A percentile compares a stretch with the other conserved stretches of the same genome.
Evolutionary conservation across 179 eudicot species (phyloP).

Genomic region (Drosera spatulata): DNA sequence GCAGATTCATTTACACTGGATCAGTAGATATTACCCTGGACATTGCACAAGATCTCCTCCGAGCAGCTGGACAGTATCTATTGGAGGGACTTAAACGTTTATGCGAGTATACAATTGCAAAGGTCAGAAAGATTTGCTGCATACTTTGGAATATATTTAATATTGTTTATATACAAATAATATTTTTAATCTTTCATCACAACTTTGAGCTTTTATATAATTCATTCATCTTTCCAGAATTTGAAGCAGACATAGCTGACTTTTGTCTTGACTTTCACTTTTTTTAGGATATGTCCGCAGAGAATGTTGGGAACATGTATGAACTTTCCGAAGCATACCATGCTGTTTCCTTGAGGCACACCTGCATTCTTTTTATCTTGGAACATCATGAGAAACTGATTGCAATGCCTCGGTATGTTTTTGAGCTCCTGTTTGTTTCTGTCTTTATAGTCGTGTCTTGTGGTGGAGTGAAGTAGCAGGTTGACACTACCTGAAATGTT

Average conservation of each 20-base stretch:
- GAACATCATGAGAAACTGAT: slow-evolving; percentile 38
- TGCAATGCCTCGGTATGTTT: slow-evolving; percentile 45
- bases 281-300: slow-evolving; percentile 51
- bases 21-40: slow-evolving; percentile 60
- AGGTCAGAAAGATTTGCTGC: slow-evolving; percentile 24
- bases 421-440: neutral
- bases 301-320: slow-evolving; percentile 62
- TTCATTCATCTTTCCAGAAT: too few relatives aligned
- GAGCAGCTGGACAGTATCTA: slow-evolving; percentile 93
- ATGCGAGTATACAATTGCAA: slow-evolving; percentile 79
- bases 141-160: too few relatives aligned
- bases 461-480: too few relatives aligned
- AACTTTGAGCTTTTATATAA: too few relatives aligned
- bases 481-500: too few relatives aligned
- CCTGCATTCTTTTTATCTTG: slow-evolving; percentile 41
- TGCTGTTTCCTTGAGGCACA: slow-evolving; percentile 52
- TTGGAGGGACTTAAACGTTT: slow-evolving; percentile 82
- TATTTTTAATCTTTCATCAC: too few relatives aligned
- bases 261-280: too few relatives aligned
- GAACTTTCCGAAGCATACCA: slow-evolving; percentile 79
- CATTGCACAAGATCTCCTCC: slow-evolving; percentile 78
- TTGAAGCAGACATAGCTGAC: too few relatives aligned
- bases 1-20: slow-evolving; percentile 88
- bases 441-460: neutral
- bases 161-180: too few relatives aligned